Evolutionary conservation across 2,329 filamentous ascomycete genomes (phyloP).

Genomic region (Cladosporium sp.): DNA sequence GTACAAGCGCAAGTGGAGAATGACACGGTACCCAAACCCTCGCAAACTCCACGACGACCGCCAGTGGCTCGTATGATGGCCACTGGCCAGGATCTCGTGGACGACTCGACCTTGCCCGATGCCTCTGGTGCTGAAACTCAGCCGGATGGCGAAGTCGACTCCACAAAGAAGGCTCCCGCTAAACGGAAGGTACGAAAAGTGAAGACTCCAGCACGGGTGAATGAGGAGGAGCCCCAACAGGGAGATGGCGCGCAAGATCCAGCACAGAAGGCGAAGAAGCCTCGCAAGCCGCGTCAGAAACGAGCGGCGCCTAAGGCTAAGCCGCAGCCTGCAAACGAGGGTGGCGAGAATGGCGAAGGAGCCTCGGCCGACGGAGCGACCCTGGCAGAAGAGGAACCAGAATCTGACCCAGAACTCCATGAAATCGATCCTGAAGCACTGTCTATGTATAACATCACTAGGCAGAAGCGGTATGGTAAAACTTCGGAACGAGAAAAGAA

Average conservation of each 20-base stretch:
- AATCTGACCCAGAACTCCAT: conserved; percentile 31
- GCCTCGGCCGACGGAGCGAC: neutral
- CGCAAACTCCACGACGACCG: conserved; percentile 9
- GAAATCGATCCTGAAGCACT: conserved; percentile 61
- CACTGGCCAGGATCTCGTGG: neutral
- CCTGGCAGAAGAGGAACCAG: conserved; percentile 18
- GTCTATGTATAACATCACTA: conserved; percentile 69
- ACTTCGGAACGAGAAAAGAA: conserved; percentile 71
- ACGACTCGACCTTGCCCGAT: neutral
- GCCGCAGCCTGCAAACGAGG: neutral
- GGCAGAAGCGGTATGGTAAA: conserved; percentile 57
- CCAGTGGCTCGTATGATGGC: conserved; percentile 13
- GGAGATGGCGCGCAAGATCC: neutral
- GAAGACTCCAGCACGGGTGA: conserved; percentile 2
- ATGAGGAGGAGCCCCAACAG: neutral
- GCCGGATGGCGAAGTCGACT: neutral
- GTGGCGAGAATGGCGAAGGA: neutral
- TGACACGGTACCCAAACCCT: neutral
- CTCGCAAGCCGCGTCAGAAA: conserved; percentile 7
- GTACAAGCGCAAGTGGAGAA: conserved; percentile 9
- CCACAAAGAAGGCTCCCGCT: neutral
- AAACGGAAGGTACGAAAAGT: conserved; percentile 7
- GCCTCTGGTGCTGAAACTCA: neutral
- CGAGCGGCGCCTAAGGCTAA: neutral
- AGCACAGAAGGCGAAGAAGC: conserved; percentile 6